Base-by-base conservation (phyloP, 2,329 filamentous ascomycete genomes). In the Fusarium chlamydosporum region DNA sequence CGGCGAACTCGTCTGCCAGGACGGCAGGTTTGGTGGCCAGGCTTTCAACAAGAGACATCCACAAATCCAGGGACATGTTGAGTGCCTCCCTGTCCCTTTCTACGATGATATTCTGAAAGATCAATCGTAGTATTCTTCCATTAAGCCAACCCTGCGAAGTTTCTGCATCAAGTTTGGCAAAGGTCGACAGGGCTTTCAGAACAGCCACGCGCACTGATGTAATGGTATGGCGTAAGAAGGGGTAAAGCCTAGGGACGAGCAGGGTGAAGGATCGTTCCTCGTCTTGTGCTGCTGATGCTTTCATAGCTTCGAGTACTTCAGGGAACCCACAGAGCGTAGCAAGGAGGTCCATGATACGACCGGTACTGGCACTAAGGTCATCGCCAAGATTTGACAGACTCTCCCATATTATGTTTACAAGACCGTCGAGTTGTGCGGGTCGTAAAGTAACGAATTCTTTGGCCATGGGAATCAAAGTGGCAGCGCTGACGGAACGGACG, bases 391-490 rank as follows among this genome's bases (percentile, higher is more conserved):
- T 96, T 5, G 95, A 97, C 26, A 99, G 84, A 81, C 96, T 98
- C 75, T 97, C 92, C 96, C 96, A 99, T 29, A 99, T 94, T 61
- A 98, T 97, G 76, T 92, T 91, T 78, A 97, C 97, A 38, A 99
- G 88, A 31, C 87, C 86, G 65, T 94, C 90, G 33, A 99, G 85
- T 42, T 93, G 90, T 34, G 85, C 85, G 16, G 93, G 91, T 16
- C 95, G 91, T 78, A 97, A 88, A 37, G 89, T 90, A 71, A 98
- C 94, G 73, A 98, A 96, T 75, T 99, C 96, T 76, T 95, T 91
- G 7, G 95, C 94, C 79, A 99, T 97, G 1, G 96, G 96, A 48
- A 98, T 96, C 43, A 99, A 82, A 0, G 96, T 99, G n/a, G 96
- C 95, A 11, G 96, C 96, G 79, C 95, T 97, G 72, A 98, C 95